Evolutionary conservation across 106 monocot species (phyloP).

Genomic region (Vanilla planifolia): DNA sequence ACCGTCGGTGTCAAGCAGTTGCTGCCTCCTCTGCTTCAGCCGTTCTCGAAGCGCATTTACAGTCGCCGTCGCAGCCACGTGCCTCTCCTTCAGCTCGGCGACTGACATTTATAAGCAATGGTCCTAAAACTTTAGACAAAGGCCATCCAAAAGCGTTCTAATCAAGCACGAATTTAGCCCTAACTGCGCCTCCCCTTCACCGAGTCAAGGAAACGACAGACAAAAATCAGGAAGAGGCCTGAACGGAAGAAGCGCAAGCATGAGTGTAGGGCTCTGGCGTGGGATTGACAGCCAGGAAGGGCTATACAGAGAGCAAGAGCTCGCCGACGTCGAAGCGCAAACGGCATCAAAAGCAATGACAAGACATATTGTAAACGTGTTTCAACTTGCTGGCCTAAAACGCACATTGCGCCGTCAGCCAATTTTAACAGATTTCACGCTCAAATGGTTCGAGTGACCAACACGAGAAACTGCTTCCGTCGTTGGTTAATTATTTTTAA

Average conservation of each 20-base stretch:
- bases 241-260: background rate
- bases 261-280: background rate
- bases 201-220: background rate
- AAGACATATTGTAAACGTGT: no score
- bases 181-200: background rate
- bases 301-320: background rate
- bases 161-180: background rate
- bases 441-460: no score
- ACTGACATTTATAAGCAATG: slow-evolving; percentile 40
- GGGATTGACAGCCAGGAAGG: background rate
- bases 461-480: no score
- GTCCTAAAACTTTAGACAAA: background rate
- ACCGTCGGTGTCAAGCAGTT: slow-evolving; percentile 89
- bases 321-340: background rate
- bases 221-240: background rate
- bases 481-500: no score
- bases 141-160: background rate
- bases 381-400: no score
- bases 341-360: background rate
- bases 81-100: slow-evolving; percentile 76
- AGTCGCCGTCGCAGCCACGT: slow-evolving; percentile 53
- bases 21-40: slow-evolving; percentile 49
- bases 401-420: no score
- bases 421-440: no score
- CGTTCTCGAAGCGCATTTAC: slow-evolving; percentile 67